A percentile compares a stretch with the other conserved stretches of the same genome.
Conservation (phyloP, 1,284 basidiomycete genomes). For the Pseudomicrostroma phylloplanum region DNA sequence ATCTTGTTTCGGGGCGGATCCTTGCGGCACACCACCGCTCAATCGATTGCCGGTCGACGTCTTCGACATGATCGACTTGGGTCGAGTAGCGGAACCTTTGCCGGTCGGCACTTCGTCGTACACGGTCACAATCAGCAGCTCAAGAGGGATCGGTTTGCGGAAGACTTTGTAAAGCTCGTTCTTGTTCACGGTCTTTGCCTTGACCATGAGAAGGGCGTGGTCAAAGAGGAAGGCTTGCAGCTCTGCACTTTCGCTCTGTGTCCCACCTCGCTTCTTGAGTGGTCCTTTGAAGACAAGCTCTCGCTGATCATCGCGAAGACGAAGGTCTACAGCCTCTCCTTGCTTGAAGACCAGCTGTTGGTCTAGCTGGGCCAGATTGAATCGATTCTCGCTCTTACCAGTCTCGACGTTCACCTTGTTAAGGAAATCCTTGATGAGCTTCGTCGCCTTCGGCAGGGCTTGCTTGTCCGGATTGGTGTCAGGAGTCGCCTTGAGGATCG, state of each 20-base stretch:
- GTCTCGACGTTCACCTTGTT: conserved; percentile 83
- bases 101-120: conserved; percentile 61
- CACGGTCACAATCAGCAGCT: conserved; percentile 77
- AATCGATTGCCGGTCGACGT: conserved; percentile 50
- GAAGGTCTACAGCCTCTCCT: conserved; percentile 78
- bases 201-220: conserved; percentile 91
- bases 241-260: conserved; percentile 69
- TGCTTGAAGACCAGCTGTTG: conserved; percentile 78
- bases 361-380: conserved; percentile 83
- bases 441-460: conserved; percentile 70
- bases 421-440: conserved; percentile 75
- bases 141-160: conserved; percentile 91
- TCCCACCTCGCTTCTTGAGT: conserved; percentile 77
- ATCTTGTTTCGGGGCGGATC: conserved; percentile 58
- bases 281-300: conserved; percentile 92
- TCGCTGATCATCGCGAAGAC: conserved; percentile 75
- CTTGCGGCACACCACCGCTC: conserved; percentile 48
- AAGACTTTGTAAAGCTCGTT: conserved; percentile 91
- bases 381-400: conserved; percentile 84
- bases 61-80: conserved; percentile 55
- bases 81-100: conserved; percentile 47
- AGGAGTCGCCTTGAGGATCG: conserved; percentile 85
- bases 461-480: conserved; percentile 84
- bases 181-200: conserved; percentile 77
- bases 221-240: conserved; percentile 92